A percentile compares a stretch with the other conserved stretches of the same genome.
Evolutionary conservation across 164 flowering plant species (phyloP).

Genomic region (Umbilicus rupestris): DNA sequence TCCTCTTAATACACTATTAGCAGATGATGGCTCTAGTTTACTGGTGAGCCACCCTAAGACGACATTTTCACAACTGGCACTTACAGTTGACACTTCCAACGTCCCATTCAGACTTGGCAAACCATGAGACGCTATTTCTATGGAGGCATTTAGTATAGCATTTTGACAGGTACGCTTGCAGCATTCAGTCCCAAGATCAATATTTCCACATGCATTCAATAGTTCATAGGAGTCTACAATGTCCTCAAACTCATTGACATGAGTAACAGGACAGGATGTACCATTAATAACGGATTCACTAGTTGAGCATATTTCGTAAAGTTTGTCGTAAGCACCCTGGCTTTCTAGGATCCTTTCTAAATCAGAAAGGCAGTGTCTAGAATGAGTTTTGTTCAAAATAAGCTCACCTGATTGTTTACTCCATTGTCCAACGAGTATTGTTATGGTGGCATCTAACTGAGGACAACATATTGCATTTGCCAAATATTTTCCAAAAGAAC

Average conservation of each 20-base stretch:
- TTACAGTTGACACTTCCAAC: conserved; percentile 24
- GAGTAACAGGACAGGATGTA: conserved; percentile 56
- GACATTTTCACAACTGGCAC: conserved; percentile 46
- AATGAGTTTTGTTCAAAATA: conserved; percentile 37
- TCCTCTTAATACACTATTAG: conserved; percentile 56
- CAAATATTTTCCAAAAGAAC: conserved; percentile 46
- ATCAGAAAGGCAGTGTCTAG: conserved; percentile 61
- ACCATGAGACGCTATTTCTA: conserved; percentile 31
- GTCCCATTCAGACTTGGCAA: neutral
- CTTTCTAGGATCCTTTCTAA: conserved; percentile 40
- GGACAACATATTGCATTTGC: conserved; percentile 79
- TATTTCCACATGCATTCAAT: conserved; percentile 44
- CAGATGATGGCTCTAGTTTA: conserved; percentile 42
- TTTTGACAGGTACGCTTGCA: conserved; percentile 55
- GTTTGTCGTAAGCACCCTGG: conserved; percentile 49
- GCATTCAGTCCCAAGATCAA: conserved; percentile 63
- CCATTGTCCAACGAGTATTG: conserved; percentile 52
- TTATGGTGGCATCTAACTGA: conserved; percentile 48
- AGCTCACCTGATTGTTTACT: conserved; percentile 44
- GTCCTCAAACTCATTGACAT: conserved; percentile 47
- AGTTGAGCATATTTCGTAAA: conserved; percentile 45
- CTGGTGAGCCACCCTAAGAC: conserved; percentile 62
- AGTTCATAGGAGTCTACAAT: conserved; percentile 43
- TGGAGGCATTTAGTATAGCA: conserved; percentile 54
- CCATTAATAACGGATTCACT: conserved; percentile 47